Evolutionary conservation across 345 rosid genomes (phyloP).

Genomic region (Pugionium dolabratum): DNA sequence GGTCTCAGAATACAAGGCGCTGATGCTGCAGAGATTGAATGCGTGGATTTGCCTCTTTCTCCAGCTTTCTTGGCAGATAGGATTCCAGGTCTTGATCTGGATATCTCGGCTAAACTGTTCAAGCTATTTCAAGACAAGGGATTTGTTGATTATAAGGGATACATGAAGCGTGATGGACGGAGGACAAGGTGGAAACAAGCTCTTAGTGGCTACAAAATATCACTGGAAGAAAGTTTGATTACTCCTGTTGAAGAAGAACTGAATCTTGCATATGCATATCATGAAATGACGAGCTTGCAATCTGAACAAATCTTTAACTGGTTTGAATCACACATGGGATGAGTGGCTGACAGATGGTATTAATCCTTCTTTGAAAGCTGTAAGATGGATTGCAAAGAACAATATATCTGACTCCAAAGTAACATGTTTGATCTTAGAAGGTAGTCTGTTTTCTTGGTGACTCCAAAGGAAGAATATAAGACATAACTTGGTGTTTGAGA

Average conservation of each 20-base stretch:
- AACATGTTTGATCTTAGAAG: not conserved
- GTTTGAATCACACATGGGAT: constrained; percentile 81
- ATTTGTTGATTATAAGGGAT: constrained; percentile 68
- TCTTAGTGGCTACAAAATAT: constrained; percentile 41
- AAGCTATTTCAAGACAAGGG: constrained; percentile 56
- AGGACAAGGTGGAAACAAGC: constrained; percentile 65
- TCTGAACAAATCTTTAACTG: constrained; percentile 80
- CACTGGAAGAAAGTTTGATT: constrained; percentile 52
- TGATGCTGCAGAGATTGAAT: constrained; percentile 78
- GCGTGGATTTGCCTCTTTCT: constrained; percentile 64
- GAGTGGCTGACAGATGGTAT: constrained; percentile 22
- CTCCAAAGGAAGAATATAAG: no score
- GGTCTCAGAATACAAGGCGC: constrained; percentile 60
- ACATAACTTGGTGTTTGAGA: no score
- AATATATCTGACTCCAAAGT: constrained; percentile 3
- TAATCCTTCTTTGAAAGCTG: constrained; percentile 13
- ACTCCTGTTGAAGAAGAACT: constrained; percentile 84
- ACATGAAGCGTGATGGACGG: constrained; percentile 78
- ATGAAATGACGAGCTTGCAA: constrained; percentile 93
- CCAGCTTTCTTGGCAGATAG: constrained; percentile 58
- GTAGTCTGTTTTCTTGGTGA: no score
- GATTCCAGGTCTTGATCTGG: constrained; percentile 56
- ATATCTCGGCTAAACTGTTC: constrained; percentile 56
- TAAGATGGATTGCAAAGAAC: constrained; percentile 7
- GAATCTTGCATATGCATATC: constrained; percentile 88